Base-by-base conservation (phyloP, 768 basidiomycete species). In the Amanita jacksonii region DNA sequence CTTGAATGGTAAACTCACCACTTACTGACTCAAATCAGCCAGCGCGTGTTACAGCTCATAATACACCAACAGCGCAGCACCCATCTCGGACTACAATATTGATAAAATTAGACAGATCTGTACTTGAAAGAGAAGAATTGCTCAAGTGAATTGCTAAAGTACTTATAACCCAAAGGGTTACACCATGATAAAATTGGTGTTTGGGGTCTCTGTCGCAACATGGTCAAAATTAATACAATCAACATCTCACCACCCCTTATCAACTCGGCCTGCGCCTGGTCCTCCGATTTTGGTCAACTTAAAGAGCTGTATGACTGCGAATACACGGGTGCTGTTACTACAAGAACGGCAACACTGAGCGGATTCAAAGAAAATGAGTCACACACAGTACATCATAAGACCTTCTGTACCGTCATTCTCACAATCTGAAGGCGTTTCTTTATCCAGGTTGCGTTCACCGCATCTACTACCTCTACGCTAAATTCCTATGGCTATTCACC, bases 11-110 rank as follows among this genome's bases (percentile, higher is more conserved):
- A n/a, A n/a, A n/a, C n/a, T n/a, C n/a, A n/a, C n/a, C n/a, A 35
- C 38, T 33, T 22, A 10, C 32, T 50, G 5, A 38, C 53, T 47
- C 34, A 18, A 45, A 37, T 56, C 47, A 98, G 94, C 94, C 96
- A 22, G 91, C 94, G 7, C 74, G 94, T 53, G 96, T 98, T 22
- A 98, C 96, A 0, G 92, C 94, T 0, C 96, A 98, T 59, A 83
- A 82, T 46, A 94, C 96, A 1, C 85, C 92, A 4, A 89, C 76
- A 0, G 67, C 81, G 8, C 80, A 85, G 46, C 76, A 72, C 55
- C 89, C 93, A 3, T 77, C 79, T 40, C 77, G 92, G 41, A 96
- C 85, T 4, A 94, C 93, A n/a, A 92, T 99, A 46, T 76, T 99
- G 42, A 94, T 99, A 67, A 98, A 98, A 65, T 69, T 98, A 48